These are phyloP conservation scores for Thoreauomyces humboldtii DNA, from an alignment of 192 early-diverging fungal genomes.

Conservation along the genomic window DNA sequence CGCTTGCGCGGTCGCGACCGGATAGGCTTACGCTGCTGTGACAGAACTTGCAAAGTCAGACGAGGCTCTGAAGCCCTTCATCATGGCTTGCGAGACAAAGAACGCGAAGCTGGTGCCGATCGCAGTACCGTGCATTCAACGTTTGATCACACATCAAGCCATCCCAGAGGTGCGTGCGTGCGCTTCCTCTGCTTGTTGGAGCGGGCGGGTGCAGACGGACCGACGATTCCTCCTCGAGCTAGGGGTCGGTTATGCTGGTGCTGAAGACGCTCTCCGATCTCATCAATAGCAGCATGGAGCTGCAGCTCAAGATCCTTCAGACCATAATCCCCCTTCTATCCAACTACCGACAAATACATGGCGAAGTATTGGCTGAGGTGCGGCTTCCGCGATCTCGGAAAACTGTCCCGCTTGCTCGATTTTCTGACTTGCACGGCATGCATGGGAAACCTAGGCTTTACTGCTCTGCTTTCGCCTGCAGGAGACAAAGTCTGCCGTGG, in stretches of 20 bases:
- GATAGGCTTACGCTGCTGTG: too few relatives aligned
- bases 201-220: background rate
- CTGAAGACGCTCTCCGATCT: conserved; percentile 71
- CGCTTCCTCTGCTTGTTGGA: too few relatives aligned
- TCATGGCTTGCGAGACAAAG: conserved; percentile 81
- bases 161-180: conserved; percentile 66
- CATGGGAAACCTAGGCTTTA: conserved; percentile 53
- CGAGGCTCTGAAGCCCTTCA: conserved; percentile 80
- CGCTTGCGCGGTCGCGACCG: too few relatives aligned
- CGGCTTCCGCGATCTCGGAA: background rate
- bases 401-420: background rate
- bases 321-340: conserved; percentile 84
- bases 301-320: conserved; percentile 93
- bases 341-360: conserved; percentile 76
- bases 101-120: conserved; percentile 76
- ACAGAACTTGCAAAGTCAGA: conserved; percentile 72
- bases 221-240: background rate
- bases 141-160: conserved; percentile 70
- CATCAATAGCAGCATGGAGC: conserved; percentile 67
- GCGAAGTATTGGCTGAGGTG: conserved; percentile 78
- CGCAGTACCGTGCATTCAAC: conserved; percentile 81
- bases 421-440: too few relatives aligned
- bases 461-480: conserved; percentile 80
- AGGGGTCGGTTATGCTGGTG: conserved; percentile 59
- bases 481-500: conserved; percentile 75